Conservation (phyloP, 2,329 filamentous ascomycete genomes). For the Aspergillus tamarii region DNA sequence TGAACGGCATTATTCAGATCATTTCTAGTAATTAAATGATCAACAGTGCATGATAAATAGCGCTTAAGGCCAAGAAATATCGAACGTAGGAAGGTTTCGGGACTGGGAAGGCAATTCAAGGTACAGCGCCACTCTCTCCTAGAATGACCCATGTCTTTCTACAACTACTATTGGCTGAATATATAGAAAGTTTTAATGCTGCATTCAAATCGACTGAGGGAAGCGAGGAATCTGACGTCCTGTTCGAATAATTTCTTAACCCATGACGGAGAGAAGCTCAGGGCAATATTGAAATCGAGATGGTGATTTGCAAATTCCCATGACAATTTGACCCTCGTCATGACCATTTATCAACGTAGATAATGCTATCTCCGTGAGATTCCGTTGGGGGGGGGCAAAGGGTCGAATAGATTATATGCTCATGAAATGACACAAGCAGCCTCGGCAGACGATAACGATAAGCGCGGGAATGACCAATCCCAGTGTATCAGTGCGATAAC, state of each 20-base stretch:
- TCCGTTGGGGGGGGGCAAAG: not conserved
- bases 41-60: not conserved
- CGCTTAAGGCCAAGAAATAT: not conserved
- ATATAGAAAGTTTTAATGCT: not conserved
- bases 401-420: not conserved
- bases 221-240: not conserved
- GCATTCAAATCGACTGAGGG: not conserved
- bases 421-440: not conserved
- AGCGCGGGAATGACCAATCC: not conserved
- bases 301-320: not conserved
- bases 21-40: not conserved
- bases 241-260: not conserved
- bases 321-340: not conserved
- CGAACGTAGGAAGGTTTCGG: not conserved
- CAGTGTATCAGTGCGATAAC: not conserved
- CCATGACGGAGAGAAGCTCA: not conserved
- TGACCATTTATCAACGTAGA: not conserved
- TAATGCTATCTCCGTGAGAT: not conserved
- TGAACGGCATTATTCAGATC: not conserved
- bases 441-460: constrained; percentile 1
- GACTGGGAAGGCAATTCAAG: not conserved
- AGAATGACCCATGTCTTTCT: no score
- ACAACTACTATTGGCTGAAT: no score
- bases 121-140: not conserved
- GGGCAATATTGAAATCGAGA: no score